A percentile compares a stretch with the other conserved stretches of the same genome.
Conservation (phyloP, 495 filamentous ascomycete genomes). For the Lophiostoma macrostomum region DNA sequence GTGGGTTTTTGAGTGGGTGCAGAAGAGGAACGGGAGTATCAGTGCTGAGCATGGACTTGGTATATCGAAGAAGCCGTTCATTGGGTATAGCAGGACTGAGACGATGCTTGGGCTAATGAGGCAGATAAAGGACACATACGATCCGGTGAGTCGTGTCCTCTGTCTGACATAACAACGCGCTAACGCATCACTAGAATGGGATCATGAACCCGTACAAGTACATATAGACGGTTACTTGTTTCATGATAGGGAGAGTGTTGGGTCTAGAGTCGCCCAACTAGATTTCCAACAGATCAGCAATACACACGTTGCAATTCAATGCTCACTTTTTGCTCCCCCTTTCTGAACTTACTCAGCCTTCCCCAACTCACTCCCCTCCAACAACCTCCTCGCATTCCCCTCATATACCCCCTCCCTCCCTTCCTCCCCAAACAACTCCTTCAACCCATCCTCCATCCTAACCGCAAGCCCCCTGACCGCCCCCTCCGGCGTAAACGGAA, state of each 20-base stretch:
- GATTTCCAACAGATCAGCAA: too few relatives aligned
- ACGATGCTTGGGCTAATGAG: slow-evolving; percentile 89
- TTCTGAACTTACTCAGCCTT: neutral
- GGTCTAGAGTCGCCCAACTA: neutral
- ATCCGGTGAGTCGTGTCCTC: slow-evolving; percentile 65
- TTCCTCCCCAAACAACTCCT: slow-evolving; percentile 32
- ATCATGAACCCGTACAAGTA: slow-evolving; percentile 92
- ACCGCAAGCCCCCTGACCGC: slow-evolving; percentile 24
- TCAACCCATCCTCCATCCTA: slow-evolving; percentile 37
- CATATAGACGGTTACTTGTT: slow-evolving; percentile 20
- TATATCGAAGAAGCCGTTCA: slow-evolving; percentile 88
- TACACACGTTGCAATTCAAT: neutral
- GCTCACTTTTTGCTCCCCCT: neutral
- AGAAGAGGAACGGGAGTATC: slow-evolving; percentile 80
- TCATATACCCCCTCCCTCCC: slow-evolving; percentile 35
- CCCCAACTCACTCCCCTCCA: slow-evolving; percentile 13
- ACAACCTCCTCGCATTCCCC: slow-evolving; percentile 35
- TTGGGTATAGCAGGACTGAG: slow-evolving; percentile 84
- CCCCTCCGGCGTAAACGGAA: slow-evolving; percentile 34
- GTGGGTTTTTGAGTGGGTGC: slow-evolving; percentile 96
- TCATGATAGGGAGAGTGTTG: neutral
- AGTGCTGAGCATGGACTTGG: slow-evolving; percentile 95
- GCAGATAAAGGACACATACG: slow-evolving; percentile 85
- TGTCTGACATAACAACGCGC: neutral
- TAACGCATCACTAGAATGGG: slow-evolving; percentile 54